Evolutionary conservation across 257 asterid genomes (phyloP).

Genomic region (Gynochthodes officinalis): DNA sequence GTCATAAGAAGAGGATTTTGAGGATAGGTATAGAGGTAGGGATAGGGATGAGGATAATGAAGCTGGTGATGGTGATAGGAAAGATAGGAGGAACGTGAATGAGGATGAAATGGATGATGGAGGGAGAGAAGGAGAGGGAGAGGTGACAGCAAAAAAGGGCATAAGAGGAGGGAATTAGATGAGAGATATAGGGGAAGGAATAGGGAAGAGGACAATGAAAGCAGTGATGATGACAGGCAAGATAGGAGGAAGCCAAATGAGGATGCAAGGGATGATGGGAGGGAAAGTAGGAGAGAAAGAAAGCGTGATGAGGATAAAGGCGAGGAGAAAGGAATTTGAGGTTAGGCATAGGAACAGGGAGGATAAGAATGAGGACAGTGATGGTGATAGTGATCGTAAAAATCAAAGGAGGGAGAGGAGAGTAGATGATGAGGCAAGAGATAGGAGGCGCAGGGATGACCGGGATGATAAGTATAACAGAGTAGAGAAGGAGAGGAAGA

Average conservation of each 20-base stretch:
- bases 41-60: conserved; percentile 9
- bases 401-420: conserved; percentile 21
- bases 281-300: conserved; percentile 11
- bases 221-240: background rate
- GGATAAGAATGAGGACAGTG: conserved; percentile 19
- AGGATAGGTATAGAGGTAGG: conserved; percentile 15
- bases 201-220: background rate
- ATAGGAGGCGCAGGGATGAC: conserved; percentile 29
- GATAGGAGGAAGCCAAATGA: background rate
- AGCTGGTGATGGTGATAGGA: conserved; percentile 24
- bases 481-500: conserved; percentile 24
- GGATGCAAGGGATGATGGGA: background rate
- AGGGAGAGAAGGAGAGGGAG: conserved; percentile 15
- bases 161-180: conserved; percentile 19
- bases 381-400: conserved; percentile 28
- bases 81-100: conserved; percentile 22
- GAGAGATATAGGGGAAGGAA: background rate
- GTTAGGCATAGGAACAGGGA: conserved; percentile 20
- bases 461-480: conserved; percentile 28
- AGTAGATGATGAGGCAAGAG: conserved; percentile 29
- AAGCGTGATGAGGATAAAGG: too few relatives aligned
- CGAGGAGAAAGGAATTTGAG: conserved; percentile 11
- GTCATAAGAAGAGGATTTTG: conserved; percentile 13
- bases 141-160: conserved; percentile 24
- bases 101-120: conserved; percentile 38